Percentiles rank a stretch among this genome's conserved stretches.
Evolutionary conservation across 2,329 filamentous ascomycete species (phyloP).

Genomic region (Epichloe gansuensis): DNA sequence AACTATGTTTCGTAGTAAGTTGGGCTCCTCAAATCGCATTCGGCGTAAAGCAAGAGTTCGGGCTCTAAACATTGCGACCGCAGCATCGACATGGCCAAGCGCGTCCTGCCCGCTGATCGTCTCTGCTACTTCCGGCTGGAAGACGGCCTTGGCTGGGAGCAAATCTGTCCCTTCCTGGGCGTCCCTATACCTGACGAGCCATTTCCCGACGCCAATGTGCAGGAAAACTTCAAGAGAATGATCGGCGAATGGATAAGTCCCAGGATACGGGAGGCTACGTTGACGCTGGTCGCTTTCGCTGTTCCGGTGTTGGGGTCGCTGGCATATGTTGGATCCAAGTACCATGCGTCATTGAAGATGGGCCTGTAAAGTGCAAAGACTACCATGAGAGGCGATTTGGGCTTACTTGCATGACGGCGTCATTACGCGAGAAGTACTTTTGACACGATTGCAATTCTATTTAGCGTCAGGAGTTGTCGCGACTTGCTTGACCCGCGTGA

Average conservation of each 20-base stretch:
- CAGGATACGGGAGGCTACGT: background rate
- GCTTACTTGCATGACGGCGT: too few relatives aligned
- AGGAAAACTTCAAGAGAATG: background rate
- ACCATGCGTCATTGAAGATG: background rate
- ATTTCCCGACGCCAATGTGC: background rate
- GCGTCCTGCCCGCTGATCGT: conserved; percentile 15
- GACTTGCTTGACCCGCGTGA: too few relatives aligned
- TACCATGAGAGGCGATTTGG: too few relatives aligned
- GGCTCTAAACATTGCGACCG: background rate
- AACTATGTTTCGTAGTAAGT: conserved; percentile 3
- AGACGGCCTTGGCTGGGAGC: conserved; percentile 23
- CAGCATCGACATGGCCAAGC: conserved; percentile 16
- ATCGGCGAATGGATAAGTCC: background rate
- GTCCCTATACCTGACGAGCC: conserved; percentile 15
- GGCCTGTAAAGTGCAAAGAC: background rate
- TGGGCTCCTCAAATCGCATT: background rate
- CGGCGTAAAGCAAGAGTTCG: background rate
- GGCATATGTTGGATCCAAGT: conserved; percentile 5
- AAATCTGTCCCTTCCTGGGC: conserved; percentile 22
- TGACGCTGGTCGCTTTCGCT: background rate
- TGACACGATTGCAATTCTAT: too few relatives aligned
- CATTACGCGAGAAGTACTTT: too few relatives aligned
- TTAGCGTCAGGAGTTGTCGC: too few relatives aligned
- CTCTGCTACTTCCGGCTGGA: conserved; percentile 20
- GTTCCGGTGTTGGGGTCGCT: background rate